A percentile compares a stretch with the other conserved stretches of the same genome.
phyloP scores from a whole-genome alignment of 257 asterid genomes.

The Petunia secreta region DNA sequence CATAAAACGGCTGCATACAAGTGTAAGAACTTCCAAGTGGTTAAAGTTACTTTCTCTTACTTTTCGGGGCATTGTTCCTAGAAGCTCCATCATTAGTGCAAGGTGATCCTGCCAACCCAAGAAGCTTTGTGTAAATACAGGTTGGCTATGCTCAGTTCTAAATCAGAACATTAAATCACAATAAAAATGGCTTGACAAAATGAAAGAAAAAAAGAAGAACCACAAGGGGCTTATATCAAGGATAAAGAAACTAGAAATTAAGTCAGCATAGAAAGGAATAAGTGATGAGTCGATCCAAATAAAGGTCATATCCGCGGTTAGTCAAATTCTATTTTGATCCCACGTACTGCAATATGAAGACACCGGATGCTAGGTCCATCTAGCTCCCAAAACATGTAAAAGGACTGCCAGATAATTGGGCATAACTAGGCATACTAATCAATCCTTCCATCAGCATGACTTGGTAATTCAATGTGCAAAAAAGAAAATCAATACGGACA shows the following conservation, averaged over 20 bases:
- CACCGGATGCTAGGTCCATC: not conserved
- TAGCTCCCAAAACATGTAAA: not conserved
- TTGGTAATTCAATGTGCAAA: too few species aligned
- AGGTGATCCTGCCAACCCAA: conserved; percentile 73
- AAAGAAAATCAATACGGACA: too few species aligned
- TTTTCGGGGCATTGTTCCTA: conserved; percentile 98
- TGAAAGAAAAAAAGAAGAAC: not conserved
- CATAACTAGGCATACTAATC: not conserved
- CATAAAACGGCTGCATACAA: not conserved
- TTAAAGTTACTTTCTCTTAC: conserved; percentile 44
- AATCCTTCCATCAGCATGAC: too few species aligned
- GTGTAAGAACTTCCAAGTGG: conserved; percentile 12
- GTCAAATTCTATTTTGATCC: conserved; percentile 15
- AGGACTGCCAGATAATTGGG: not conserved
- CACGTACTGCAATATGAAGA: not conserved
- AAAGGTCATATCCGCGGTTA: not conserved
- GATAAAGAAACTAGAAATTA: not conserved
- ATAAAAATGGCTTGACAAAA: not conserved
- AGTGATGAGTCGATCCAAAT: not conserved
- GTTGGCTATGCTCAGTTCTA: not conserved
- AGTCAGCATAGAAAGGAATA: not conserved
- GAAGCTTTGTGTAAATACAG: not conserved
- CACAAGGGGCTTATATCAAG: not conserved
- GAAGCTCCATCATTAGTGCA: conserved; percentile 99
- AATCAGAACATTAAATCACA: not conserved